Evolutionary conservation across 805 yeast species (phyloP).

Genomic region (Wickerhamomyces sydowiorum): DNA sequence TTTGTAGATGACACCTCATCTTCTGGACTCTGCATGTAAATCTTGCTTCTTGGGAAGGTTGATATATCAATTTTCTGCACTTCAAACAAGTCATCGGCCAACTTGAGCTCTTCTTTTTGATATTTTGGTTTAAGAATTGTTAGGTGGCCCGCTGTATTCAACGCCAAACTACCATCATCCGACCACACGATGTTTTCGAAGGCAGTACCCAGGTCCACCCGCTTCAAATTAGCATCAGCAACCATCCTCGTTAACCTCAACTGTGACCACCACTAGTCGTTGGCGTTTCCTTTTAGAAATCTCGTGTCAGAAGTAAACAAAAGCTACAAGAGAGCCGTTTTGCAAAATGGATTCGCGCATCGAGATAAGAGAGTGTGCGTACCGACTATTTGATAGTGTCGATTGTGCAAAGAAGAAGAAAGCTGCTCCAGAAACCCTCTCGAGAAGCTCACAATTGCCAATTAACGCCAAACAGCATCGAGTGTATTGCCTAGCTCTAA

Average conservation of each 20-base stretch:
- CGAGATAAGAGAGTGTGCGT: neutral
- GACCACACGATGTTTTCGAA: slow-evolving; percentile 17
- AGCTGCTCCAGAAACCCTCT: too few species aligned
- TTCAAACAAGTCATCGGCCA: slow-evolving; percentile 13
- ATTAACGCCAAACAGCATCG: too few species aligned
- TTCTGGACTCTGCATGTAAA: slow-evolving; percentile 5
- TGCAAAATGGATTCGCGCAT: neutral
- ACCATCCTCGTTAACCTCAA: slow-evolving; percentile 4
- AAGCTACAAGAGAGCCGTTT: too few species aligned
- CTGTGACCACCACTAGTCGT: too few species aligned
- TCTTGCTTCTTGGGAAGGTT: slow-evolving; percentile 6
- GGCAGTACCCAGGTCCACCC: slow-evolving; percentile 12
- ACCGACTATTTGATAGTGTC: neutral
- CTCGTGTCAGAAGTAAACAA: too few species aligned
- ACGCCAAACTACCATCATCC: slow-evolving; percentile 18
- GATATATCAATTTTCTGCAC: slow-evolving; percentile 9
- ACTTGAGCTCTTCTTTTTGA: slow-evolving; percentile 6
- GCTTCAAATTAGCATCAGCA: slow-evolving; percentile 4
- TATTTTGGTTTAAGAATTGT: slow-evolving; percentile 18
- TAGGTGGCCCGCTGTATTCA: slow-evolving; percentile 15
- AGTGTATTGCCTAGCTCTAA: too few species aligned
- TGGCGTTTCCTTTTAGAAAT: neutral
- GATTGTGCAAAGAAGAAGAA: too few species aligned
- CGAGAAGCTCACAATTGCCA: too few species aligned
- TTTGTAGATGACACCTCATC: slow-evolving; percentile 17